Conservation (phyloP, 345 rosid species). For the Eutrema heterophyllum region DNA sequence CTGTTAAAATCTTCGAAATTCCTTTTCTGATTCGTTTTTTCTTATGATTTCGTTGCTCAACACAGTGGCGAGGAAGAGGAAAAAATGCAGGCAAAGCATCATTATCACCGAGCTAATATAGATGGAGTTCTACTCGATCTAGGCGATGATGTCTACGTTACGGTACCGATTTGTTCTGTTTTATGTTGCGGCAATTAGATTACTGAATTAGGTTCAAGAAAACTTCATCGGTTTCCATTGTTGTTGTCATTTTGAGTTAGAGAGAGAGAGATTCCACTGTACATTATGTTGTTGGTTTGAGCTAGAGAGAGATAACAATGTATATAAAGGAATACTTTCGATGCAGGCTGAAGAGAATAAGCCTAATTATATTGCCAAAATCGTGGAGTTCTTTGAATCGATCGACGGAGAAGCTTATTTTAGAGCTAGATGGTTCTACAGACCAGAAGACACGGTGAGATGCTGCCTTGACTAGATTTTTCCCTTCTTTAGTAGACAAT, state of each 20-base stretch:
- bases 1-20: too few relatives aligned
- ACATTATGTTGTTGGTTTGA: too few relatives aligned
- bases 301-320: too few relatives aligned
- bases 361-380: constrained; percentile 31
- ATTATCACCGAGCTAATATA: constrained; percentile 20
- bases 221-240: too few relatives aligned
- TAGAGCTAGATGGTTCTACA: background rate
- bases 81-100: constrained; percentile 19
- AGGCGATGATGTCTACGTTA: constrained; percentile 31
- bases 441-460: constrained; percentile 38
- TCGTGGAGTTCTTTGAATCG: background rate
- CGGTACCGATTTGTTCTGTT: background rate
- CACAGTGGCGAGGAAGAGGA: background rate
- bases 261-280: too few relatives aligned
- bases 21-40: too few relatives aligned
- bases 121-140: constrained; percentile 23
- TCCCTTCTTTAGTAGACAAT: too few relatives aligned
- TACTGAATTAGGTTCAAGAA: too few relatives aligned
- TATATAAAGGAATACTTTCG: background rate
- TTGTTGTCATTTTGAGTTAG: too few relatives aligned
- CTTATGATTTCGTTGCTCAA: too few relatives aligned
- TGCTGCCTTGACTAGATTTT: too few relatives aligned
- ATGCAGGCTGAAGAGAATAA: constrained; percentile 20
- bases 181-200: too few relatives aligned
- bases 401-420: background rate